phyloP scores from a whole-genome alignment of 2,329 filamentous ascomycete genomes.

The Karstenula rhodostoma region DNA sequence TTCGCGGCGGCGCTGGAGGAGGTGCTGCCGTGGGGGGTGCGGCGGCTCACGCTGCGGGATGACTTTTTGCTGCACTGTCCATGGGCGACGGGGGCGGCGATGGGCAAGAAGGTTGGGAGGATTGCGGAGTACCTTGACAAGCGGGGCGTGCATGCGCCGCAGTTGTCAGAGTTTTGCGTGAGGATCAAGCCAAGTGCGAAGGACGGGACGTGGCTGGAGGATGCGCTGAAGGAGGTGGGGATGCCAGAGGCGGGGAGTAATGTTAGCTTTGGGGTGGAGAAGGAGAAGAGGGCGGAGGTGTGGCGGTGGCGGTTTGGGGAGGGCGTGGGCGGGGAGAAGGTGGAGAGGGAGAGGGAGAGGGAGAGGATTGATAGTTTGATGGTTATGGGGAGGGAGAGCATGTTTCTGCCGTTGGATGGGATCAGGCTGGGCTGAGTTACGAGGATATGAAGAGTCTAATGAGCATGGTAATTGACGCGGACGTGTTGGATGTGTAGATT shows the following conservation, averaged over 20 bases:
- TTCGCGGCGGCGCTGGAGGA: conserved; percentile 30
- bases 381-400: conserved; percentile 14
- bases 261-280: conserved; percentile 15
- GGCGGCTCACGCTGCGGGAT: conserved; percentile 27
- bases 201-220: conserved; percentile 24
- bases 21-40: conserved; percentile 26
- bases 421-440: not conserved
- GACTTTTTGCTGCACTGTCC: conserved; percentile 32
- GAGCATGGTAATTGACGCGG: too few relatives aligned
- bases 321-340: conserved; percentile 8
- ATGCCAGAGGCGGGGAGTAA: conserved; percentile 17
- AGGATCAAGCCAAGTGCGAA: conserved; percentile 22
- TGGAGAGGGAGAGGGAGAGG: conserved; percentile 13
- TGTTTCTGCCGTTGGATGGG: conserved; percentile 12
- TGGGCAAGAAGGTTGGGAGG: conserved; percentile 26
- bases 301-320: conserved; percentile 29
- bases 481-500: too few relatives aligned
- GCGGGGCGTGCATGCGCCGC: conserved; percentile 23
- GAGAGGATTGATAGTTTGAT: conserved; percentile 20
- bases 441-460: not conserved
- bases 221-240: conserved; percentile 25
- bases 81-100: conserved; percentile 28
- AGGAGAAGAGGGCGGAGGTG: conserved; percentile 27
- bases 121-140: conserved; percentile 31
- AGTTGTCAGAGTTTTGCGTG: conserved; percentile 25